Percentiles rank a stretch among this genome's conserved stretches.
These are phyloP conservation scores for Hyphodiscus sp. DNA, from an alignment of 2,329 filamentous ascomycete species.

Conservation along the genomic window DNA sequence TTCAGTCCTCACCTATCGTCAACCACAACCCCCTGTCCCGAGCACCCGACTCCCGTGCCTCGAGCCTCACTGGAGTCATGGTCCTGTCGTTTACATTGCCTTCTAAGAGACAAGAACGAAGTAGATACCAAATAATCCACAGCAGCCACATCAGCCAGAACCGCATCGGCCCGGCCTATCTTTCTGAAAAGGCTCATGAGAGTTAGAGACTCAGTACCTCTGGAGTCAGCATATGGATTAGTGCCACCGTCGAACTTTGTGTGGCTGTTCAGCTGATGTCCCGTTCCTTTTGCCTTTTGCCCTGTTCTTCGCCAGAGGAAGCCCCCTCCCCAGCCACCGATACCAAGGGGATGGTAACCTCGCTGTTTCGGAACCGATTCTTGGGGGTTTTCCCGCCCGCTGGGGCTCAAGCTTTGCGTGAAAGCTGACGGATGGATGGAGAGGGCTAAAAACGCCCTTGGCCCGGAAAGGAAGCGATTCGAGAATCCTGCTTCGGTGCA, in stretches of 20 bases:
- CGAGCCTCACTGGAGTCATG: too few relatives aligned
- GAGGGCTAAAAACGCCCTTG: background rate
- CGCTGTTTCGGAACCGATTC: background rate
- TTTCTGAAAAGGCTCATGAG: too few relatives aligned
- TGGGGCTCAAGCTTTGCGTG: background rate
- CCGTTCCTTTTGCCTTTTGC: background rate
- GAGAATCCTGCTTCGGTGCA: background rate
- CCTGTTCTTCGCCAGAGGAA: background rate
- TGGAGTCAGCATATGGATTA: too few relatives aligned
- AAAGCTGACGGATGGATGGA: background rate
- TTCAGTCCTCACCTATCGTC: too few relatives aligned
- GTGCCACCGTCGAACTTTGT: background rate
- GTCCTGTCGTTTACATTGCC: too few relatives aligned
- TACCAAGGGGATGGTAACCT: conserved; percentile 1
- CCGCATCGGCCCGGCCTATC: too few relatives aligned
- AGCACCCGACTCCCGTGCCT: too few relatives aligned
- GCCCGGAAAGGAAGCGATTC: background rate
- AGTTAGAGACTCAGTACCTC: too few relatives aligned
- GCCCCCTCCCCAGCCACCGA: background rate
- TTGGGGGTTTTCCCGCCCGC: background rate
- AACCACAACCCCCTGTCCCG: too few relatives aligned
- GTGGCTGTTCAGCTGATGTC: background rate
- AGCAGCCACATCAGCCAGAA: too few relatives aligned
- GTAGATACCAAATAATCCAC: too few relatives aligned
- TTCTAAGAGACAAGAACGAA: too few relatives aligned